Evolutionary conservation across 306 rosid species (phyloP), one percentile per base, ranked within the genome.

Genomic region (Adenanthera pavonina): DNA sequence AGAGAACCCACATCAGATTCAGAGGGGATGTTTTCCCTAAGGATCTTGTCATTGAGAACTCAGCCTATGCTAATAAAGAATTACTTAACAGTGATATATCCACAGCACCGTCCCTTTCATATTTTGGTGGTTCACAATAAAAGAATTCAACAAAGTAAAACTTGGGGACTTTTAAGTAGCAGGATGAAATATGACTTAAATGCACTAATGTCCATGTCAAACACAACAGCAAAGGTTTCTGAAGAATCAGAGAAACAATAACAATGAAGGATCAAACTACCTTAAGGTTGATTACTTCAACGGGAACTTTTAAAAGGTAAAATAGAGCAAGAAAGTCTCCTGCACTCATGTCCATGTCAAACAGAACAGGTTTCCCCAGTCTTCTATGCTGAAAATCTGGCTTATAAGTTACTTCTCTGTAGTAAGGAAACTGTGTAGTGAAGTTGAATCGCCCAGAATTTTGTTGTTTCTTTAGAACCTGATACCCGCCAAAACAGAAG

Each of bases 321-420:
- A 91, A 88, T 71, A 95, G 85, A 72, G 98, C 90, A 47, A 92
- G 93, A 83, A 95, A 93, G 67, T 95, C 99, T 82, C 99, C 99
- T 43, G 90, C 88, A 76, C 99, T 95, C 99, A 95, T 95, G 87
- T 95, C 99, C 97, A 92, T 93, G 84, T 95, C 99, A 78, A 95
- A 92, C 59, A 95, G 88, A 81, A 95, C 82, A 77, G 93, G 86
- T 82, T 87, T 95, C 15, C 99, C 99, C 35, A 87, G 75, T 85
- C 35, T 82, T 77, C 20, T 88, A 17, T 85, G 80, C 51, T 69
- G 34, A 77, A 92, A 86, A 81, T 87, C 71, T 86, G 97, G 98
- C 81, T 9, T 86, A 77, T 87, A 87, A 16, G 85, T 68, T 54
- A 85, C 88, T 88, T 93, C 85, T 85, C 76, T 76, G 89, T 87